phyloP scores from a whole-genome alignment of 1,139 yeast genomes.

The Lodderomyces beijingensis region DNA sequence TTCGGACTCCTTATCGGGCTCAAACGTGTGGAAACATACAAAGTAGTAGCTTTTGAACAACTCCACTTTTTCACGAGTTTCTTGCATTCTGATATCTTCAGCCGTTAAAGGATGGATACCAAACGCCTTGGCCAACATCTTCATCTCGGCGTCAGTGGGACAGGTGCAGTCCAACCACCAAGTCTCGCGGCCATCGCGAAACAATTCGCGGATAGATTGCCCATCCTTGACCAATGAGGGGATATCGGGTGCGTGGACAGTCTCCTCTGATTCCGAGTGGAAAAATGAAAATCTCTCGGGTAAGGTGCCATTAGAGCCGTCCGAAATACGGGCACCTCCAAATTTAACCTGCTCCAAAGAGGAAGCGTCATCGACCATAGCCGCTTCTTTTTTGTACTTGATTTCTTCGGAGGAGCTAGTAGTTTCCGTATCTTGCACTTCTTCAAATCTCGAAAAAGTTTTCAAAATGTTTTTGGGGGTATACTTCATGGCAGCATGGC shows the following conservation, averaged over 20 bases:
- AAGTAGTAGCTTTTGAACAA: slow-evolving; percentile 68
- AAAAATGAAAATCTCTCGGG: slow-evolving; percentile 85
- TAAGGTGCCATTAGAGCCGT: slow-evolving; percentile 22
- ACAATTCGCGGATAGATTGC: slow-evolving; percentile 59
- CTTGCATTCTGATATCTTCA: slow-evolving; percentile 79
- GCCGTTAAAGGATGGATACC: slow-evolving; percentile 84
- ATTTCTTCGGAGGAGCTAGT: slow-evolving; percentile 9
- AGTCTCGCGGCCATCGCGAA: slow-evolving; percentile 51
- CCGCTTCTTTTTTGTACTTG: slow-evolving; percentile 32
- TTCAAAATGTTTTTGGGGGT: slow-evolving; percentile 45
- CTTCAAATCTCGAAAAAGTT: slow-evolving; percentile 9
- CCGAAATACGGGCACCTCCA: slow-evolving; percentile 11
- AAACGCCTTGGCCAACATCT: slow-evolving; percentile 60
- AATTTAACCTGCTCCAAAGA: slow-evolving; percentile 22
- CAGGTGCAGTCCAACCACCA: slow-evolving; percentile 76
- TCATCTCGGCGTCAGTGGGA: slow-evolving; percentile 67
- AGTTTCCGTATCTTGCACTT: slow-evolving; percentile 9
- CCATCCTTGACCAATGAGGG: slow-evolving; percentile 67
- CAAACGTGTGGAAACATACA: slow-evolving; percentile 78
- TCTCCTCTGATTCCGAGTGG: slow-evolving; percentile 75
- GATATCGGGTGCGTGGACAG: slow-evolving; percentile 84
- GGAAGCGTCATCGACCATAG: slow-evolving; percentile 22
- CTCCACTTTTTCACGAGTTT: slow-evolving; percentile 79
- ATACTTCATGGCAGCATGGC: slow-evolving; percentile 55
- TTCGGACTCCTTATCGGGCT: slow-evolving; percentile 67